Evolutionary conservation across 1,284 basidiomycete genomes (phyloP).

Genomic region (Leccinum subrobustum): DNA sequence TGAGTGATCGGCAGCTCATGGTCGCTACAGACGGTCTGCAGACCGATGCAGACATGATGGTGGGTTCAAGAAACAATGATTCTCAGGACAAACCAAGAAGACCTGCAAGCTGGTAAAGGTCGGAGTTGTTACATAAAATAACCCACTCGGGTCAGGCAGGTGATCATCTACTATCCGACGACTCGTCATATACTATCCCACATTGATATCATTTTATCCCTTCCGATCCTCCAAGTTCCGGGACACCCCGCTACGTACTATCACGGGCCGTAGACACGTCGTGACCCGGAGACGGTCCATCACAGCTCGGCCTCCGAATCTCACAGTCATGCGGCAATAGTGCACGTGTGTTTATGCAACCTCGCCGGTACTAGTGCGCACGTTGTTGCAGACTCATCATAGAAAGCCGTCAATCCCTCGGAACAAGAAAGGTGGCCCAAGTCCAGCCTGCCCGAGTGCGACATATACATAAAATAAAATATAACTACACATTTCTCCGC

Average conservation of each 20-base stretch:
- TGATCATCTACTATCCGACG: background rate
- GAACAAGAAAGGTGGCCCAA: background rate
- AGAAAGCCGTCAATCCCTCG: conserved; percentile 2
- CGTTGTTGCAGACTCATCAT: conserved; percentile 2
- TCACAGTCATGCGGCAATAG: conserved; percentile 7
- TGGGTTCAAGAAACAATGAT: conserved; percentile 24
- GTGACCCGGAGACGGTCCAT: background rate
- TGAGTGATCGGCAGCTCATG: conserved; percentile 23
- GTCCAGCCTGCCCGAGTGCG: background rate
- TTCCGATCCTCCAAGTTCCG: conserved; percentile 5
- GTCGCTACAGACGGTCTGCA: conserved; percentile 28
- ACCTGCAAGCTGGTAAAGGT: background rate
- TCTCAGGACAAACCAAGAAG: conserved; percentile 12
- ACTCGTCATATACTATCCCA: background rate
- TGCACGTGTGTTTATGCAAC: background rate
- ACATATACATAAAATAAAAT: background rate
- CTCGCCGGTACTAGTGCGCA: background rate
- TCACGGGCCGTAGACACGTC: background rate
- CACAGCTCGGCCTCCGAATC: conserved; percentile 13
- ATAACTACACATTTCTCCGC: background rate
- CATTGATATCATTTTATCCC: background rate
- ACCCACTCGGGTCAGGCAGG: conserved; percentile 3
- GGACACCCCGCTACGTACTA: conserved; percentile 7
- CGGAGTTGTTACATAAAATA: conserved; percentile 31
- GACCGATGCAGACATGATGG: conserved; percentile 34